A percentile compares a stretch with the other conserved stretches of the same genome.
phyloP scores from a whole-genome alignment of 2,329 filamentous ascomycete species.

The Fusarium nygamai region DNA sequence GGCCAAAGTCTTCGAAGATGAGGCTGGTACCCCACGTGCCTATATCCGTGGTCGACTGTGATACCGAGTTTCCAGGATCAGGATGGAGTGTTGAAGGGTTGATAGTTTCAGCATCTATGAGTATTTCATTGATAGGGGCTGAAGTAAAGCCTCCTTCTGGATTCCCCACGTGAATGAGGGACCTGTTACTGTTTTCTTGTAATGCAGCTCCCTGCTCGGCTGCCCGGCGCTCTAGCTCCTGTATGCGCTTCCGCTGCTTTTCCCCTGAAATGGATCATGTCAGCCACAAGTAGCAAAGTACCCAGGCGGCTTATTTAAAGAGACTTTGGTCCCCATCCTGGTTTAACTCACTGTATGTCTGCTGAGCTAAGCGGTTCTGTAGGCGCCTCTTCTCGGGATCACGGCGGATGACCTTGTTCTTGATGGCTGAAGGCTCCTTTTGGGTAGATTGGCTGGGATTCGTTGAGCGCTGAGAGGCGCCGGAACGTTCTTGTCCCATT shows the following conservation, averaged over 20 bases:
- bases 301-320: background rate
- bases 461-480: background rate
- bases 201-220: background rate
- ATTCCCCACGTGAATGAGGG: background rate
- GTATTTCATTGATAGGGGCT: background rate
- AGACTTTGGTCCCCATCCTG: background rate
- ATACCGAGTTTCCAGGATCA: background rate
- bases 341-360: conserved; percentile 57
- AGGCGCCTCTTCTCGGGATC: conserved; percentile 41
- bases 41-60: conserved; percentile 1
- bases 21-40: background rate
- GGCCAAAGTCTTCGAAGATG: conserved; percentile 21
- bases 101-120: conserved; percentile 18
- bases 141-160: background rate
- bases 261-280: conserved; percentile 43
- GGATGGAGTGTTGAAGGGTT: conserved; percentile 31
- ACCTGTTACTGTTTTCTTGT: background rate
- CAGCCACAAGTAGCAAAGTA: conserved; percentile 23
- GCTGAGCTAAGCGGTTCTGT: conserved; percentile 56
- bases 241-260: conserved; percentile 42
- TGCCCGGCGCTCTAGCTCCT: conserved; percentile 42
- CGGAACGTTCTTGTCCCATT: conserved; percentile 23
- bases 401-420: conserved; percentile 31
- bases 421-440: conserved; percentile 1
- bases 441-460: background rate